These are phyloP conservation scores for Ustilago tritici DNA, from an alignment of 1,284 basidiomycete species.

Conservation along the genomic window DNA sequence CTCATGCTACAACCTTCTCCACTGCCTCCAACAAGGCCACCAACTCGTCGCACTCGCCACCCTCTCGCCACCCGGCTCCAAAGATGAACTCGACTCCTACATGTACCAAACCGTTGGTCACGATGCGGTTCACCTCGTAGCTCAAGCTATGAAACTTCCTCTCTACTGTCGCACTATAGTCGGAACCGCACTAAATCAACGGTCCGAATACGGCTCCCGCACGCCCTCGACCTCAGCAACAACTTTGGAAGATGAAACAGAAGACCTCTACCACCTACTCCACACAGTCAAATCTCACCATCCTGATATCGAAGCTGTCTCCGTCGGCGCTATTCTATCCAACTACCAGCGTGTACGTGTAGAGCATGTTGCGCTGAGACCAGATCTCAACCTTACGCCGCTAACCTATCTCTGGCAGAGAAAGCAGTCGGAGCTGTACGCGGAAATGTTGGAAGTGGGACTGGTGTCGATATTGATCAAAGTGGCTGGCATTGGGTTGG, in stretches of 20 bases:
- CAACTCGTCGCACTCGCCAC: constrained; percentile 89
- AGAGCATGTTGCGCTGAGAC: constrained; percentile 81
- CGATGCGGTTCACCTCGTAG: constrained; percentile 88
- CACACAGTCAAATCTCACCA: constrained; percentile 77
- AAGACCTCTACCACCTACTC: constrained; percentile 88
- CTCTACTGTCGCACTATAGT: constrained; percentile 84
- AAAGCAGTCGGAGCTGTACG: constrained; percentile 83
- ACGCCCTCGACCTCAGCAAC: constrained; percentile 63
- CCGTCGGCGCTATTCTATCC: constrained; percentile 95
- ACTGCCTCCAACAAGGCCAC: constrained; percentile 88
- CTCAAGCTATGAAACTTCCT: constrained; percentile 85
- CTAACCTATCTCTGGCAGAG: constrained; percentile 95
- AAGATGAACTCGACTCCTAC: constrained; percentile 98
- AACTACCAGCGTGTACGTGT: constrained; percentile 97
- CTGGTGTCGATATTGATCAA: constrained; percentile 91
- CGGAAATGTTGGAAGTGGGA: constrained; percentile 85
- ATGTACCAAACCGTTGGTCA: constrained; percentile 99
- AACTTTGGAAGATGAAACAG: constrained; percentile 82
- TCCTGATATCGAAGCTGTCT: constrained; percentile 87
- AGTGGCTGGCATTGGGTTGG: constrained; percentile 92
- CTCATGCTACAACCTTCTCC: constrained; percentile 93
- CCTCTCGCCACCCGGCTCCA: constrained; percentile 82
- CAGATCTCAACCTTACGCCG: constrained; percentile 80
- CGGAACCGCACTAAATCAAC: constrained; percentile 84
- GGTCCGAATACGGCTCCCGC: constrained; percentile 82